Base-by-base conservation (phyloP, 2,329 filamentous ascomycete genomes). In the Claviceps sorghi region DNA sequence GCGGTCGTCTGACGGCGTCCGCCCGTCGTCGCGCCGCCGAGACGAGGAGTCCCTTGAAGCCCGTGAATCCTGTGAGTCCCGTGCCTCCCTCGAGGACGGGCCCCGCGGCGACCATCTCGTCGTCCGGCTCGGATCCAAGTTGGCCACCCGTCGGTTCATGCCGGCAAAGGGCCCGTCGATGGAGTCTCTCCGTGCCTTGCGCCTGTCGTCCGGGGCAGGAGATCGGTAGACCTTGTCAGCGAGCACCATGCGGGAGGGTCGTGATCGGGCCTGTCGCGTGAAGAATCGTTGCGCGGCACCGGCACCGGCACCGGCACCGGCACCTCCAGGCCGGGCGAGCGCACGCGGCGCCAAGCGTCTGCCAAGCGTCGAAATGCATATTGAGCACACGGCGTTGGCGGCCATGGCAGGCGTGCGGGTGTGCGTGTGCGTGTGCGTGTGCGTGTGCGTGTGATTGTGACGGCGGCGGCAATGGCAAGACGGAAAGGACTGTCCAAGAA, bases 231-330 rank as follows among this genome's bases (percentile, higher is more conserved):
- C 78, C 46, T 68, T 69, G 57, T 79, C 72, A 9, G 78, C 78
- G 7, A 82, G 69, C 32, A 78, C 72, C 78, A 80, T 80, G 49
- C 78, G 76, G 43, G 77, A 77, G 38, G 78, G 73, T 51, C 67
- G 65, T 53, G 64, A 56, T 52, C 61, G 66, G 50, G 60, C 61
- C 50, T 63, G 62, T 21, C 63, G 67, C 42, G 67, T 66, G 52
- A 66, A 61, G 56, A 66, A 64, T 51, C 69, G 66, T 54, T 66
- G 66, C 32, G 58, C 54, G 32, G 65, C 54, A 58, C 62, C 69
- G 65, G 66, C 55, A 34, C 65, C 53, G 58, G n/a, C n/a, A n/a
- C n/a, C n/a, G n/a, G n/a, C n/a, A n/a, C n/a, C n/a, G n/a, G n/a
- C n/a, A n/a, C n/a, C n/a, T n/a, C 62, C 69, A 65, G 67, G 59